Conservation (phyloP, 495 filamentous ascomycete species). For the Neurospora tetrasperma region DNA sequence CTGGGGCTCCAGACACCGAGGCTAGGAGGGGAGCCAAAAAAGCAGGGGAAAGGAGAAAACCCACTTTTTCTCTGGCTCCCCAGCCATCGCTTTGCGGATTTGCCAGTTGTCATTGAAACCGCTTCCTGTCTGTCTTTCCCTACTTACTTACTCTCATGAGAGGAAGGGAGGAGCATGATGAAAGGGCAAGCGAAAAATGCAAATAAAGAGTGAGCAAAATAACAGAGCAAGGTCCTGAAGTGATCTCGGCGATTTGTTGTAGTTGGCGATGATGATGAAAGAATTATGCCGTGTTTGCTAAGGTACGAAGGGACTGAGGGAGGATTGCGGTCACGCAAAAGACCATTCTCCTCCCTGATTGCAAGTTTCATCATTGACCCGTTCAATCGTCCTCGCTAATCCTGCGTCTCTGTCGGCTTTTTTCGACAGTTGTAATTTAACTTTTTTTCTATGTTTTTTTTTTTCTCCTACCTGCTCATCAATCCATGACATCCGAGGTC, state of each 20-base stretch:
- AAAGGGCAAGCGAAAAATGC: no score
- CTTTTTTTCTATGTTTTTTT: background rate
- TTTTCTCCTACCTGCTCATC: background rate
- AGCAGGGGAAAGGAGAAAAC: background rate
- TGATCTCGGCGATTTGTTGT: background rate
- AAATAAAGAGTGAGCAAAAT: background rate
- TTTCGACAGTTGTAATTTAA: background rate
- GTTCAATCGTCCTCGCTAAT: background rate
- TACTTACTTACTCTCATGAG: background rate
- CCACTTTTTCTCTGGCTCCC: background rate
- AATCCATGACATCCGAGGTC: background rate
- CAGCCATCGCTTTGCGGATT: background rate
- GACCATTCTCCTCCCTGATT: background rate
- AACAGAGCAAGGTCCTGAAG: background rate
- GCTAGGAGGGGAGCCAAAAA: background rate
- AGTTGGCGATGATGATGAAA: background rate
- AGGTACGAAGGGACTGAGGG: background rate
- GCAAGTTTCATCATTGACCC: background rate
- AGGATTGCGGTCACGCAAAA: background rate
- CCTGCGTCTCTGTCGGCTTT: constrained; percentile 10
- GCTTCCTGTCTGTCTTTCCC: background rate
- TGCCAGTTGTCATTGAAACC: background rate
- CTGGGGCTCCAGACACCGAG: background rate
- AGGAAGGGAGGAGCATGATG: background rate
- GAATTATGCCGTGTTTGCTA: background rate